Evolutionary conservation across 345 rosid genomes (phyloP).

Genomic region (Melaleuca alternifolia): DNA sequence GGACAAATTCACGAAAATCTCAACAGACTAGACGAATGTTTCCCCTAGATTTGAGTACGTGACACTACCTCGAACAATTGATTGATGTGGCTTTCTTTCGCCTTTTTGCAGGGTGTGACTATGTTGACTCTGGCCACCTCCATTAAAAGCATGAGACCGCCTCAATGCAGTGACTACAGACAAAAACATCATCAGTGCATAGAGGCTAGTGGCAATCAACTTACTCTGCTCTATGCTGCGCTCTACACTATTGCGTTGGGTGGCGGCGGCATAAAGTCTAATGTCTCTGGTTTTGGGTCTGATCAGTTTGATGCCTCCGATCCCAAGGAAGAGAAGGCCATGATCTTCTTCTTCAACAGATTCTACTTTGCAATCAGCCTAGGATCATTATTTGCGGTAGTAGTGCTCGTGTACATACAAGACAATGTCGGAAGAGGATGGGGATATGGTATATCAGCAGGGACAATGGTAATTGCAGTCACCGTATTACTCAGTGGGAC

Average conservation of each 20-base stretch:
- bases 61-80: background rate
- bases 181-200: slow-evolving; percentile 49
- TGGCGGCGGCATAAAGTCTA: slow-evolving; percentile 87
- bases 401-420: slow-evolving; percentile 72
- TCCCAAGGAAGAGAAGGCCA: slow-evolving; percentile 73
- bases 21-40: background rate
- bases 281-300: slow-evolving; percentile 88
- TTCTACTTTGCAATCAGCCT: slow-evolving; percentile 63
- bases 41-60: background rate
- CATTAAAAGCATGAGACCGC: slow-evolving; percentile 71
- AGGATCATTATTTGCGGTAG: slow-evolving; percentile 72
- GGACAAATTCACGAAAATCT: background rate
- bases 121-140: slow-evolving; percentile 61
- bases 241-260: slow-evolving; percentile 77
- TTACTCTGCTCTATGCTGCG: slow-evolving; percentile 65
- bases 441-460: slow-evolving; percentile 90
- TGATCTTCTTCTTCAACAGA: slow-evolving; percentile 70
- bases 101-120: slow-evolving; percentile 43
- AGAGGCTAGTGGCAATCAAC: slow-evolving; percentile 57
- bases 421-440: slow-evolving; percentile 90
- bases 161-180: slow-evolving; percentile 49
- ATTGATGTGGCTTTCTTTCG: background rate
- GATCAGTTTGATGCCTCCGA: slow-evolving; percentile 71
- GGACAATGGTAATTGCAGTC: slow-evolving; percentile 62
- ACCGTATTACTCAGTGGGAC: slow-evolving; percentile 51